These are phyloP conservation scores for Alternaria dauci DNA, from an alignment of 2,329 filamentous ascomycete genomes.

Conservation along the genomic window DNA sequence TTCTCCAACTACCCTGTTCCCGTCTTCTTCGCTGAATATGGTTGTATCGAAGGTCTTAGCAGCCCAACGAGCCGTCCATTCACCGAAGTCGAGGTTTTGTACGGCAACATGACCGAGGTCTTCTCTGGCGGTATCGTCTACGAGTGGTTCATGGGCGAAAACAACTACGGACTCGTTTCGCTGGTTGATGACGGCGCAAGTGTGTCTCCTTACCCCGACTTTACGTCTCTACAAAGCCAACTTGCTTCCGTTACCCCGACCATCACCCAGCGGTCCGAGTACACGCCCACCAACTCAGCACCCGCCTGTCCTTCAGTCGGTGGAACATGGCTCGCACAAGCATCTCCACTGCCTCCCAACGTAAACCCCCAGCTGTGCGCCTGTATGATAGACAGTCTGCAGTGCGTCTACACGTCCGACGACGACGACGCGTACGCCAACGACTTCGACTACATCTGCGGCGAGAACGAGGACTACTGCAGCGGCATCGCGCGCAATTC, in stretches of 20 bases:
- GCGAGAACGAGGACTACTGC: slow-evolving; percentile 64
- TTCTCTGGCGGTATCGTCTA: slow-evolving; percentile 98
- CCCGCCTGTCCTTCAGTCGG: slow-evolving; percentile 74
- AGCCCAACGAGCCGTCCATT: slow-evolving; percentile 73
- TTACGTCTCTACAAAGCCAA: slow-evolving; percentile 72
- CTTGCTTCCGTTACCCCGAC: slow-evolving; percentile 72
- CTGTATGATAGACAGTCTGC: slow-evolving; percentile 80
- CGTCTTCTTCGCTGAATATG: slow-evolving; percentile 98
- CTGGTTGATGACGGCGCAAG: slow-evolving; percentile 65
- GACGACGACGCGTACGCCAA: slow-evolving; percentile 66
- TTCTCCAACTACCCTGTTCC: slow-evolving; percentile 90
- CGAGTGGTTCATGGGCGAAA: slow-evolving; percentile 93
- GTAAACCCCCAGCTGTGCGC: slow-evolving; percentile 81
- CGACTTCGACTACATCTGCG: slow-evolving; percentile 80
- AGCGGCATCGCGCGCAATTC: slow-evolving; percentile 73
- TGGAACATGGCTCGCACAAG: slow-evolving; percentile 72
- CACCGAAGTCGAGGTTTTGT: slow-evolving; percentile 84
- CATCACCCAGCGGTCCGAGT: slow-evolving; percentile 69
- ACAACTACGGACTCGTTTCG: slow-evolving; percentile 84
- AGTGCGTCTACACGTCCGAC: slow-evolving; percentile 73
- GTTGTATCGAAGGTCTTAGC: slow-evolving; percentile 72
- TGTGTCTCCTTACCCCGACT: slow-evolving; percentile 74
- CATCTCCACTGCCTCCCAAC: slow-evolving; percentile 76
- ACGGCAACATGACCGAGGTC: slow-evolving; percentile 82
- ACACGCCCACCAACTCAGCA: slow-evolving; percentile 74